A percentile compares a stretch with the other conserved stretches of the same genome.
Conservation (phyloP, 176 grass and related monocot genomes). For the Zea luxurians region DNA sequence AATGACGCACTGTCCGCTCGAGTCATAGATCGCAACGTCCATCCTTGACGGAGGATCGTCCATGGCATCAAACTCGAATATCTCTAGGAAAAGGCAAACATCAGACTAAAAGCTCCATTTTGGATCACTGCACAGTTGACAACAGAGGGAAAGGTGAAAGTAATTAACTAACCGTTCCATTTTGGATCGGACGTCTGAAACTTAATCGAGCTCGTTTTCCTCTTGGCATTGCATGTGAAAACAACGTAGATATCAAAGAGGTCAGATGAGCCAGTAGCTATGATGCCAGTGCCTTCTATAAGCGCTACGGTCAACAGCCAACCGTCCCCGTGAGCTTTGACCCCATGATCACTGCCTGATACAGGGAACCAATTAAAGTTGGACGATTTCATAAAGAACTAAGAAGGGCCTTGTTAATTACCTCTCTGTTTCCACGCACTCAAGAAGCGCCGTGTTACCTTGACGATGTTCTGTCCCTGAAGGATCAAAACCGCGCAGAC, state of each 20-base stretch:
- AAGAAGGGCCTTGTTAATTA: conserved; percentile 32
- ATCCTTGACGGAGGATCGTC: conserved; percentile 91
- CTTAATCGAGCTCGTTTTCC: conserved; percentile 93
- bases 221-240: conserved; percentile 86
- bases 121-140: background rate
- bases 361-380: conserved; percentile 3
- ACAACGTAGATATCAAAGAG: conserved; percentile 78
- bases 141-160: conserved; percentile 2
- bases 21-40: conserved; percentile 77
- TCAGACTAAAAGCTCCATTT: background rate
- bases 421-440: conserved; percentile 88
- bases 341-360: conserved; percentile 87
- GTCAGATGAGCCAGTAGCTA: conserved; percentile 49
- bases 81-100: conserved; percentile 57
- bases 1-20: conserved; percentile 65
- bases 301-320: conserved; percentile 95
- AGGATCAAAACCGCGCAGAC: conserved; percentile 82
- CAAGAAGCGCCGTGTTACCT: conserved; percentile 59
- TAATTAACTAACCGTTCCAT: conserved; percentile 80
- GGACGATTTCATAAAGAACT: conserved; percentile 17
- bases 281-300: conserved; percentile 70
- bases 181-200: conserved; percentile 84
- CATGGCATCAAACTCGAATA: conserved; percentile 98
- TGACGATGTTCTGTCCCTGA: conserved; percentile 72
- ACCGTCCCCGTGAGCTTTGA: conserved; percentile 94